Percentiles rank a stretch among this genome's conserved stretches.
phyloP scores from a whole-genome alignment of 192 early-diverging fungal species.

The Haplosporangium gracile region DNA sequence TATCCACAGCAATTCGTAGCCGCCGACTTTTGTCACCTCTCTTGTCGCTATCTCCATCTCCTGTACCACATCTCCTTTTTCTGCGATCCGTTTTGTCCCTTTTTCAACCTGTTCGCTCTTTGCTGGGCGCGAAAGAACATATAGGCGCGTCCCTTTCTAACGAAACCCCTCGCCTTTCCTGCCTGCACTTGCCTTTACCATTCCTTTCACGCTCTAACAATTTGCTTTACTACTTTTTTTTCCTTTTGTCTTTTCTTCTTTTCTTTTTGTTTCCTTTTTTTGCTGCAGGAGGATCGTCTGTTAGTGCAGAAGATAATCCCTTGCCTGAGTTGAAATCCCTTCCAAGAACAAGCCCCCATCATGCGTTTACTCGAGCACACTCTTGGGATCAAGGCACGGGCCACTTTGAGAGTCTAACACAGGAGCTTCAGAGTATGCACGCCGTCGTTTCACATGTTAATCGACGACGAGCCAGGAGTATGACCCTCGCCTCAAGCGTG shows the following conservation, averaged over 20 bases:
- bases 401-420: background rate
- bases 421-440: conserved; percentile 2
- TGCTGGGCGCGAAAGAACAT: background rate
- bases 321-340: background rate
- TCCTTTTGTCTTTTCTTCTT: background rate
- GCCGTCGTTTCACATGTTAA: background rate
- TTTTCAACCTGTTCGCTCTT: background rate
- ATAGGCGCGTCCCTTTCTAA: background rate
- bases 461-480: conserved; percentile 15
- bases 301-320: background rate
- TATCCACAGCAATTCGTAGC: background rate
- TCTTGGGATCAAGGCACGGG: conserved; percentile 8
- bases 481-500: background rate
- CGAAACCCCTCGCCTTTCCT: background rate
- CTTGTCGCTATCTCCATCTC: background rate
- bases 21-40: background rate
- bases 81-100: background rate
- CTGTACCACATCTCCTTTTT: background rate
- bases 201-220: background rate
- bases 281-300: background rate
- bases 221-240: background rate
- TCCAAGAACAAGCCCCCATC: background rate
- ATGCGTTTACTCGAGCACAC: background rate
- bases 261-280: background rate
- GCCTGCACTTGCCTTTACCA: background rate